These are phyloP conservation scores for Gossypium raimondii DNA, from an alignment of 345 rosid genomes.

Conservation along the genomic window DNA sequence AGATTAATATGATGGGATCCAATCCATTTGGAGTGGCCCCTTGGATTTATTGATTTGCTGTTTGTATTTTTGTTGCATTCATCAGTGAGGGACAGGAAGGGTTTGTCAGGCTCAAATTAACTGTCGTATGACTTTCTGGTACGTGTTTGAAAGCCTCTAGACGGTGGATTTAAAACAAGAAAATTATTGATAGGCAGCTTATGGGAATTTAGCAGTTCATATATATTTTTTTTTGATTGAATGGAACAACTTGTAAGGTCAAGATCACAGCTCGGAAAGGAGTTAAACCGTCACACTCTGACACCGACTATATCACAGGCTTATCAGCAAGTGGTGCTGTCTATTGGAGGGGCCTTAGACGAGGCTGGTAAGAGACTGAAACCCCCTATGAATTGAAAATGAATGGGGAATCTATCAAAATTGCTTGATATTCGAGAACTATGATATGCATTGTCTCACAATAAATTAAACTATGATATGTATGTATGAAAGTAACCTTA, in stretches of 20 bases:
- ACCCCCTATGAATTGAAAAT: not conserved
- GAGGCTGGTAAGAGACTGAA: constrained; percentile 9
- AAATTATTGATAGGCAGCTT: constrained; percentile 23
- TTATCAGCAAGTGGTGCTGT: constrained; percentile 17
- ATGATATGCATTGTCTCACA: not conserved
- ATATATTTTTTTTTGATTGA: not conserved
- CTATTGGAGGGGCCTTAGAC: not conserved
- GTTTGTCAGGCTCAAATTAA: not conserved
- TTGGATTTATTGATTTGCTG: not conserved
- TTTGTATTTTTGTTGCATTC: not conserved
- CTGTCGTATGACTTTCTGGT: constrained; percentile 2
- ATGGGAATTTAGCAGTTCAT: not conserved
- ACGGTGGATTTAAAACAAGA: constrained; percentile 15
- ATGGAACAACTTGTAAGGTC: constrained; percentile 11
- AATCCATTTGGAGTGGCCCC: constrained; percentile 13
- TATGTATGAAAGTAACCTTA: not conserved
- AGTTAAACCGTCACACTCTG: constrained; percentile 17
- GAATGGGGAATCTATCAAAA: not conserved
- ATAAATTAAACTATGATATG: not conserved
- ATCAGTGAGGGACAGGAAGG: not conserved
- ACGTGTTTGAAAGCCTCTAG: not conserved
- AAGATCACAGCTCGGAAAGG: constrained; percentile 14
- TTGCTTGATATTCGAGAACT: not conserved
- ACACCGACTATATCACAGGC: not conserved
- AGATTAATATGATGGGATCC: not conserved